These are phyloP conservation scores for Geranium incanum DNA, from an alignment of 441 rosid genomes.

Conservation along the genomic window DNA sequence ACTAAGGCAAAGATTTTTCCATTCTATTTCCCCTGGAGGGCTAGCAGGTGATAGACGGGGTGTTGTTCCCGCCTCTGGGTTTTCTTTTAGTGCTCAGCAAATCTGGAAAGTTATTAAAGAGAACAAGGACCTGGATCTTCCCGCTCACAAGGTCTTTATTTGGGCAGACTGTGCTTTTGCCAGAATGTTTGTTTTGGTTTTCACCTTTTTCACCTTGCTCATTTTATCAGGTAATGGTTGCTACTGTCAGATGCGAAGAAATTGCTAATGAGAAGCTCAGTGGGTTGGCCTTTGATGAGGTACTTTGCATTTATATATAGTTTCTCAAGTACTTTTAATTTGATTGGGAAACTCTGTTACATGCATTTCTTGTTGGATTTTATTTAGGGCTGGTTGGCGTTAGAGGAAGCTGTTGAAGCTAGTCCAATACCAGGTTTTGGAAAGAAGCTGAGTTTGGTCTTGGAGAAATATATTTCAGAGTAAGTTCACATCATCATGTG, in stretches of 20 bases:
- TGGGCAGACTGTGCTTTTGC: slow-evolving; percentile 11
- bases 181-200: slow-evolving; percentile 10
- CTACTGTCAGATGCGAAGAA: slow-evolving; percentile 76
- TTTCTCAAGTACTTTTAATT: slow-evolving; percentile 2
- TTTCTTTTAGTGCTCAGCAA: slow-evolving; percentile 68
- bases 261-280: slow-evolving; percentile 55
- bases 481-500: slow-evolving; percentile 29
- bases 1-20: slow-evolving; percentile 64
- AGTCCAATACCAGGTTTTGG: slow-evolving; percentile 67
- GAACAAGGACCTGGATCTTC: slow-evolving; percentile 82
- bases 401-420: slow-evolving; percentile 52
- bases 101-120: slow-evolving; percentile 80
- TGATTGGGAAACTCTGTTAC: slow-evolving; percentile 16
- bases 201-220: slow-evolving; percentile 15
- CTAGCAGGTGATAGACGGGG: slow-evolving; percentile 75
- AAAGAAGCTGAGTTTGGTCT: slow-evolving; percentile 48
- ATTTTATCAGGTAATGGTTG: slow-evolving; percentile 71
- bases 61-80: slow-evolving; percentile 81
- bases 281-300: slow-evolving; percentile 43
- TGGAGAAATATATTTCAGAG: slow-evolving; percentile 61
- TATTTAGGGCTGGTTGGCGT: slow-evolving; percentile 51
- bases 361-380: slow-evolving; percentile 18
- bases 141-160: slow-evolving; percentile 65
- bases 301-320: slow-evolving; percentile 20
- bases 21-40: slow-evolving; percentile 75